phyloP scores from a whole-genome alignment of 805 yeast genomes.

The Hanseniaspora lindneri region DNA sequence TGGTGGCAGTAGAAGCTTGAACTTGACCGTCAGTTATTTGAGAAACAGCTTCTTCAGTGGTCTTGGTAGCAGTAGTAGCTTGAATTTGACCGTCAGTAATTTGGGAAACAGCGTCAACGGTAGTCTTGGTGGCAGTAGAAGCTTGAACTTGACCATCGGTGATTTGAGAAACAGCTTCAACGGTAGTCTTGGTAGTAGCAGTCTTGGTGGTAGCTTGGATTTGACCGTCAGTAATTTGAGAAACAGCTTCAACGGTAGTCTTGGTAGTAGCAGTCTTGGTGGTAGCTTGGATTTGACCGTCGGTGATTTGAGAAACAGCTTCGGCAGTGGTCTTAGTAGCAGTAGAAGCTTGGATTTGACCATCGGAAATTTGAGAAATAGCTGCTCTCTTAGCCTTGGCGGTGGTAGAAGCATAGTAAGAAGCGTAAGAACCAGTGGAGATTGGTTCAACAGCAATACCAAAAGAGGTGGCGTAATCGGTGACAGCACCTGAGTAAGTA shows the following conservation, averaged over 20 bases:
- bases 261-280: slow-evolving; percentile 22
- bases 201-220: slow-evolving; percentile 35
- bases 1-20: slow-evolving; percentile 24
- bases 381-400: slow-evolving; percentile 34
- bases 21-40: slow-evolving; percentile 14
- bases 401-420: slow-evolving; percentile 25
- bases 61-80: slow-evolving; percentile 26
- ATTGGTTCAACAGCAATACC: slow-evolving; percentile 58
- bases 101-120: slow-evolving; percentile 20
- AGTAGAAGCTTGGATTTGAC: slow-evolving; percentile 43
- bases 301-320: slow-evolving; percentile 47
- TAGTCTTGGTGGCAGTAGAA: slow-evolving; percentile 23
- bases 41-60: slow-evolving; percentile 24
- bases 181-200: slow-evolving; percentile 18
- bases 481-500: slow-evolving; percentile 42
- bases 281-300: slow-evolving; percentile 30
- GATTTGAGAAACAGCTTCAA: slow-evolving; percentile 31
- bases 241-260: slow-evolving; percentile 29
- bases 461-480: slow-evolving; percentile 45
- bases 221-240: slow-evolving; percentile 24
- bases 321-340: slow-evolving; percentile 32
- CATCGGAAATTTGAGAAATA: slow-evolving; percentile 49
- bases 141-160: slow-evolving; percentile 38
- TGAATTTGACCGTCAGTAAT: slow-evolving; percentile 19
- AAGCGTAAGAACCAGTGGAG: slow-evolving; percentile 25